These are phyloP conservation scores for Umbilicus rupestris DNA, from an alignment of 164 flowering plant species.

Conservation along the genomic window DNA sequence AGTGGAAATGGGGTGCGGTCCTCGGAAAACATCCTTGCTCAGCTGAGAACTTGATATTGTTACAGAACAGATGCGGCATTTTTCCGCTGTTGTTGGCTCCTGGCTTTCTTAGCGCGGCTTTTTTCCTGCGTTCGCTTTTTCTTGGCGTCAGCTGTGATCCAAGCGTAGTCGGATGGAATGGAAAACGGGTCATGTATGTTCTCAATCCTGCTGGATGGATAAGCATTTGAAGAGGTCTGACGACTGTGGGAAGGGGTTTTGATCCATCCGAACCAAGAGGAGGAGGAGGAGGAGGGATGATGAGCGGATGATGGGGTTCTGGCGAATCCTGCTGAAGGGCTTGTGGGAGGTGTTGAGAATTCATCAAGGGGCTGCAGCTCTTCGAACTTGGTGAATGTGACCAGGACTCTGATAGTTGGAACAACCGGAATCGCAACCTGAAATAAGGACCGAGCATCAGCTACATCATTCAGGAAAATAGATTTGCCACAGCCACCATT, in stretches of 20 bases:
- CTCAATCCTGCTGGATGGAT: constrained; percentile 58
- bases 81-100: constrained; percentile 27
- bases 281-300: constrained; percentile 31
- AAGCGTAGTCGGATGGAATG: constrained; percentile 67
- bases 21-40: background rate
- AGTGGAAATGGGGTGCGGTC: background rate
- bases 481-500: too few relatives aligned
- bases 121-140: constrained; percentile 81
- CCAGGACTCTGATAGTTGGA: constrained; percentile 85
- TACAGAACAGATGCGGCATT: constrained; percentile 3
- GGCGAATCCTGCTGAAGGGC: constrained; percentile 38
- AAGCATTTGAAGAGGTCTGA: constrained; percentile 27
- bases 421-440: constrained; percentile 97
- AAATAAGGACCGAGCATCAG: constrained; percentile 4
- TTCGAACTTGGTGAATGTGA: constrained; percentile 89
- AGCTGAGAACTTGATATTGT: background rate
- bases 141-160: constrained; percentile 80
- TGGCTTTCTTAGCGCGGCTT: constrained; percentile 58
- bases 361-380: constrained; percentile 81
- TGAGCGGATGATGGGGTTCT: constrained; percentile 40
- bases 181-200: constrained; percentile 69
- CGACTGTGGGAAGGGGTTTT: constrained; percentile 41
- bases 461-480: background rate
- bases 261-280: constrained; percentile 90
- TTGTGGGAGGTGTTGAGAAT: constrained; percentile 86